phyloP scores from a whole-genome alignment of 1,284 basidiomycete species.

The Malassezia brasiliensis region DNA sequence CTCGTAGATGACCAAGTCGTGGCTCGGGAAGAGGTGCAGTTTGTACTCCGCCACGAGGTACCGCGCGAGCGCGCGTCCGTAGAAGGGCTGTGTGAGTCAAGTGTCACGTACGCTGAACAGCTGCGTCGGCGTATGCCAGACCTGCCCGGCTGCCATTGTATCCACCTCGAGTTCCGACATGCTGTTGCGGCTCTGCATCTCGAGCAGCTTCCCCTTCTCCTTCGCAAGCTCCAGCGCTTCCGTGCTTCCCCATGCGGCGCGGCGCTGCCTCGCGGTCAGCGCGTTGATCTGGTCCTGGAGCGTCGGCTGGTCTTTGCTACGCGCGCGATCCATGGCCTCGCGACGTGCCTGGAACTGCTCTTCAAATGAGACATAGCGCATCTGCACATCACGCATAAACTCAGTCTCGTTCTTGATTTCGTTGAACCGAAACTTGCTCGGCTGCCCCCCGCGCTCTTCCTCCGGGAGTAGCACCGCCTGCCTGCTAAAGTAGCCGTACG shows the following conservation, averaged over 20 bases:
- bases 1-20: constrained; percentile 90
- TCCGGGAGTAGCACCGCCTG: constrained; percentile 40
- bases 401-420: constrained; percentile 61
- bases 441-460: neutral
- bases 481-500: constrained; percentile 81
- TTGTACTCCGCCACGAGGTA: constrained; percentile 85
- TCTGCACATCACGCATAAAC: constrained; percentile 71
- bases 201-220: constrained; percentile 31
- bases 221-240: constrained; percentile 29
- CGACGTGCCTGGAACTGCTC: constrained; percentile 5
- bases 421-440: constrained; percentile 59
- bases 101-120: constrained; percentile 71
- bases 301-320: constrained; percentile 4
- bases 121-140: constrained; percentile 99
- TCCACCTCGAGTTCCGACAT: constrained; percentile 39
- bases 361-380: constrained; percentile 51
- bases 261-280: neutral
- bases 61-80: constrained; percentile 77
- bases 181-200: constrained; percentile 19
- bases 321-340: constrained; percentile 6
- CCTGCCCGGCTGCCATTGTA: constrained; percentile 60
- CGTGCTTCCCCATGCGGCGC: constrained; percentile 15
- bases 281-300: neutral
- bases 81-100: constrained; percentile 63
- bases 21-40: constrained; percentile 81